A percentile compares a stretch with the other conserved stretches of the same genome.
phyloP scores from a whole-genome alignment of 2,329 filamentous ascomycete genomes.

The Bipolaris cookei region DNA sequence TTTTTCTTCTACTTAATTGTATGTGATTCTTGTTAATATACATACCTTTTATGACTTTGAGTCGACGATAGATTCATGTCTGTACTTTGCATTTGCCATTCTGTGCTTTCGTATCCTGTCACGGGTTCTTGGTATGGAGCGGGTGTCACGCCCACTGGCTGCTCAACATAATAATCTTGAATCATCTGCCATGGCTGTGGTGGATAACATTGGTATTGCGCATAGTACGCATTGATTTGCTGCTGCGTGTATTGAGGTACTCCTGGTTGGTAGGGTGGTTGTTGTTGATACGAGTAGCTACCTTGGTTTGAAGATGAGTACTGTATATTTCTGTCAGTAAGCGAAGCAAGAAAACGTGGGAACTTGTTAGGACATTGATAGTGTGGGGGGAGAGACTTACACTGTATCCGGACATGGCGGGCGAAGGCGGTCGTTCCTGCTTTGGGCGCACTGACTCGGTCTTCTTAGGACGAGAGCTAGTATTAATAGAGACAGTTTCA shows the following conservation, averaged over 20 bases:
- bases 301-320: slow-evolving; percentile 31
- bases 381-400: slow-evolving; percentile 16
- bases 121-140: slow-evolving; percentile 18
- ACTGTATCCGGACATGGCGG: slow-evolving; percentile 35
- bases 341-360: neutral
- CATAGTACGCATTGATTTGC: slow-evolving; percentile 40
- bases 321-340: slow-evolving; percentile 10
- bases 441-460: slow-evolving; percentile 22
- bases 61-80: slow-evolving; percentile 6
- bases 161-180: slow-evolving; percentile 31
- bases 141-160: slow-evolving; percentile 9
- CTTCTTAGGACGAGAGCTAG: slow-evolving; percentile 14
- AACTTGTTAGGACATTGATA: neutral
- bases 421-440: slow-evolving; percentile 26
- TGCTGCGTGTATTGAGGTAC: slow-evolving; percentile 43
- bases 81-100: slow-evolving; percentile 21
- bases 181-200: slow-evolving; percentile 37
- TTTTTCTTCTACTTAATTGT: neutral
- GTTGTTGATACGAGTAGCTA: slow-evolving; percentile 25
- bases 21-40: neutral
- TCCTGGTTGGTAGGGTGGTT: slow-evolving; percentile 18
- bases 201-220: slow-evolving; percentile 40
- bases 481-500: slow-evolving; percentile 2
- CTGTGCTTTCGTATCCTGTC: slow-evolving; percentile 16
- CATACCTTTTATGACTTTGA: slow-evolving; percentile 21